Evolutionary conservation across 2,329 filamentous ascomycete genomes (phyloP).

Genomic region (Colletotrichum zoysiae): DNA sequence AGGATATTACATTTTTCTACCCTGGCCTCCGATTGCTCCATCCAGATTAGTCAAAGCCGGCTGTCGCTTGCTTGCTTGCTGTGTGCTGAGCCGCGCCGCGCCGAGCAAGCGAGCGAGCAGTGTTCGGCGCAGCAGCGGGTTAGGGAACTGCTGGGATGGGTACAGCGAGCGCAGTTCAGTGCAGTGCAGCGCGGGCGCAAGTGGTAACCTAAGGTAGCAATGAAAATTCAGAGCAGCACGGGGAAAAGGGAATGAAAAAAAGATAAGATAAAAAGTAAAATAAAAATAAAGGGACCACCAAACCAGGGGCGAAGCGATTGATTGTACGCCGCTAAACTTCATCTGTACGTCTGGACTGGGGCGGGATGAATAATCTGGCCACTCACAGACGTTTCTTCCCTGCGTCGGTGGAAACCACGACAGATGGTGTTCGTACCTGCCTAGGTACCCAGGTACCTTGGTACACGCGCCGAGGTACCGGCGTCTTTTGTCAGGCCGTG

Average conservation of each 20-base stretch:
- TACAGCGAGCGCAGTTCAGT: not conserved
- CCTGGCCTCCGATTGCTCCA: not conserved
- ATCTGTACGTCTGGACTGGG: constrained; percentile 8
- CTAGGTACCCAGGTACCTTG: not conserved
- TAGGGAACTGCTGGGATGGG: too few species aligned
- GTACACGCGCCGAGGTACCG: not conserved
- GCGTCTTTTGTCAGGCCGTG: not conserved
- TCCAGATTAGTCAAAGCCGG: not conserved
- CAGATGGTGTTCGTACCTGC: not conserved
- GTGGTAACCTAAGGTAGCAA: not conserved
- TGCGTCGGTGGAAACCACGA: not conserved
- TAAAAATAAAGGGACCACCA: constrained; percentile 13
- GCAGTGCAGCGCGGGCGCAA: not conserved
- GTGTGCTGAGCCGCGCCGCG: not conserved
- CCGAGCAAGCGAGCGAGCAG: not conserved
- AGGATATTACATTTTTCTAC: not conserved
- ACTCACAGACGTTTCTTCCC: not conserved
- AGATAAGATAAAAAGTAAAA: not conserved
- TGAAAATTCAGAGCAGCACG: not conserved
- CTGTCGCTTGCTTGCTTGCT: not conserved
- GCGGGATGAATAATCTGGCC: not conserved
- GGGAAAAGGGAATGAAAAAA: too few species aligned
- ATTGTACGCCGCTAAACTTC: constrained; percentile 11
- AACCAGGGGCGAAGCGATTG: not conserved
- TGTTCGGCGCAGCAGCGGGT: not conserved